These are phyloP conservation scores for Candida freyschussii DNA, from an alignment of 1,139 yeast genomes.

Conservation along the genomic window DNA sequence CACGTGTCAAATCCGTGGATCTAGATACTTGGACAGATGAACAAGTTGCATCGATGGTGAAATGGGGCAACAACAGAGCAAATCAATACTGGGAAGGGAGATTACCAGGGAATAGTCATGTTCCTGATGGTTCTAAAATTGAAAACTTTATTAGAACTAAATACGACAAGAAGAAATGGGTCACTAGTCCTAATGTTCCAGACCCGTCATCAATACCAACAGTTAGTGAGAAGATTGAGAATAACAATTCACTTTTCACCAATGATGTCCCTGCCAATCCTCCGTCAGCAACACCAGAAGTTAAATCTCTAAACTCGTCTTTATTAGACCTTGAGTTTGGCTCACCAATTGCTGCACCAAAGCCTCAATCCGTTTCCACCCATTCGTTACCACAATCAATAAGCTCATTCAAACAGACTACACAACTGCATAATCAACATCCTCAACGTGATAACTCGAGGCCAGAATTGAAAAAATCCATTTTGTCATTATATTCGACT, in stretches of 20 bases:
- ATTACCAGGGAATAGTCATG: constrained; percentile 58
- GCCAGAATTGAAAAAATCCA: constrained; percentile 87
- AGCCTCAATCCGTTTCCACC: constrained; percentile 3
- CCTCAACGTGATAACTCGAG: constrained; percentile 30
- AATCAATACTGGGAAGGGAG: constrained; percentile 79
- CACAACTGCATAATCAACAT: constrained; percentile 14
- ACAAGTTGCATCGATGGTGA: constrained; percentile 75
- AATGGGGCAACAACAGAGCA: constrained; percentile 82
- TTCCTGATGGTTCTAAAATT: constrained; percentile 81
- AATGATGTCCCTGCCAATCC: no score
- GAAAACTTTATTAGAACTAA: constrained; percentile 88
- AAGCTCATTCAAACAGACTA: constrained; percentile 9
- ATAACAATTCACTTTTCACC: no score
- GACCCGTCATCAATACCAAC: no score
- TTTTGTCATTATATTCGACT: constrained; percentile 79
- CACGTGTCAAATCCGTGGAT: constrained; percentile 84
- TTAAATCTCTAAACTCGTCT: constrained; percentile 14
- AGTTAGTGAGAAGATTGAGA: no score
- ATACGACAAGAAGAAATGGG: constrained; percentile 90
- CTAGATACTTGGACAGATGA: constrained; percentile 96
- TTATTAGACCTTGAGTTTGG: constrained; percentile 33
- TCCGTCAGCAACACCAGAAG: constrained; percentile 1
- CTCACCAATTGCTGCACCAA: constrained; percentile 22
- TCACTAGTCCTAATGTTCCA: constrained; percentile 26
- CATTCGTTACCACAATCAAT: constrained; percentile 18